Base-by-base conservation (phyloP, 768 basidiomycete species). In the Suillus ampliporus region DNA sequence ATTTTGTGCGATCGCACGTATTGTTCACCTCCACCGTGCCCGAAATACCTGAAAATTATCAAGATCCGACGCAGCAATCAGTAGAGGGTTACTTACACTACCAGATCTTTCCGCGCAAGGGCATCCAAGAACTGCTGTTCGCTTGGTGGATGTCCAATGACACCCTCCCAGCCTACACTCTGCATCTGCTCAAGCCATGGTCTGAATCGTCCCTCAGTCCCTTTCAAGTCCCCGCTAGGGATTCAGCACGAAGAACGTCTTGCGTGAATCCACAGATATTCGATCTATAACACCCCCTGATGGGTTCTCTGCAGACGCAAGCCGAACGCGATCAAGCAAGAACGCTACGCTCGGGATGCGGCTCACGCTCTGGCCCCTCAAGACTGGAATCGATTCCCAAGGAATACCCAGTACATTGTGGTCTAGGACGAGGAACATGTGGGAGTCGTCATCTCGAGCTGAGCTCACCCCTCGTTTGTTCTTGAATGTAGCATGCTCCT, bases 11-110 rank as follows among this genome's bases (percentile, higher is more conserved):
- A 93, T 3, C 93, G 89, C 8, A 93, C 83, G 70, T 97, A 99
- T 68, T 99, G 97, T 71, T 98, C 96, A 1, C 88, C 96, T 8
- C 96, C 96, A 2, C 95, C 95, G 69, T 99, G 97, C 15, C 97
- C 97, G 71, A 99, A 97, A 76, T 98, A 99, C 13, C 97, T 99
- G 66, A 43, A 35, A 4, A 26, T 58, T 23, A 61, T 54, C 58
- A 52, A 60, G 67, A 53, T 68, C 59, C 19, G 34, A 48, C 31
- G 35, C 31, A 23, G 40, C 4, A 11, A 31, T 4, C 2, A 38
- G 21, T 59, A 15, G 8, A 61, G n/a, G 50, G 8, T 21, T 34
- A 87, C 94, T 72, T 74, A 97, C 95, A 98, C 84, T n/a, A 99
- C 88, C 14, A 99, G 80, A 66, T 99, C 96, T 50, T 88, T 85